A percentile compares a stretch with the other conserved stretches of the same genome.
phyloP scores from a whole-genome alignment of 2,329 filamentous ascomycete species.

The Hypoxylon sp. region DNA sequence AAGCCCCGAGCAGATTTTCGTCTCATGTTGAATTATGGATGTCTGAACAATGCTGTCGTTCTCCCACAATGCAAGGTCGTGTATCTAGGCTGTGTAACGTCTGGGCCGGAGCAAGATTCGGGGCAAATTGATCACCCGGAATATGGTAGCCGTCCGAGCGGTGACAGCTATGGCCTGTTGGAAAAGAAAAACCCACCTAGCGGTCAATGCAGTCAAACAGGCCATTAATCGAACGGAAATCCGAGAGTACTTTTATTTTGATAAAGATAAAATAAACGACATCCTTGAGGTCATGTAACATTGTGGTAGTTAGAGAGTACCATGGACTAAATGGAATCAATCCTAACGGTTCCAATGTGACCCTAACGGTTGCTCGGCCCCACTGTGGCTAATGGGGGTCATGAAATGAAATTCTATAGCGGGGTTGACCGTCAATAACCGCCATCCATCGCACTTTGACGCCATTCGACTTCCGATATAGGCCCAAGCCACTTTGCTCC shows the following conservation, averaged over 20 bases:
- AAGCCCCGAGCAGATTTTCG: neutral
- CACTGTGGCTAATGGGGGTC: conserved; percentile 5
- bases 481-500: conserved; percentile 11
- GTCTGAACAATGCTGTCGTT: neutral
- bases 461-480: conserved; percentile 30
- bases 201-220: neutral
- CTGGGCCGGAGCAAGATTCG: neutral
- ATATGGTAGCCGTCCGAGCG: neutral
- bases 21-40: neutral
- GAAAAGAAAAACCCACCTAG: neutral
- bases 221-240: neutral
- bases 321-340: neutral
- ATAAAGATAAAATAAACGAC: neutral
- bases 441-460: conserved; percentile 21
- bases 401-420: neutral
- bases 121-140: neutral
- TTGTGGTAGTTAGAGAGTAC: neutral
- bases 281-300: neutral
- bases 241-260: neutral
- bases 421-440: conserved; percentile 10
- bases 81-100: neutral
- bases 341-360: neutral
- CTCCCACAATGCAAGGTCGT: neutral
- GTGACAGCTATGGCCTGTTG: neutral
- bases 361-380: neutral